phyloP scores from a whole-genome alignment of 306 rosid species.

The Astragalus glycyphyllos region DNA sequence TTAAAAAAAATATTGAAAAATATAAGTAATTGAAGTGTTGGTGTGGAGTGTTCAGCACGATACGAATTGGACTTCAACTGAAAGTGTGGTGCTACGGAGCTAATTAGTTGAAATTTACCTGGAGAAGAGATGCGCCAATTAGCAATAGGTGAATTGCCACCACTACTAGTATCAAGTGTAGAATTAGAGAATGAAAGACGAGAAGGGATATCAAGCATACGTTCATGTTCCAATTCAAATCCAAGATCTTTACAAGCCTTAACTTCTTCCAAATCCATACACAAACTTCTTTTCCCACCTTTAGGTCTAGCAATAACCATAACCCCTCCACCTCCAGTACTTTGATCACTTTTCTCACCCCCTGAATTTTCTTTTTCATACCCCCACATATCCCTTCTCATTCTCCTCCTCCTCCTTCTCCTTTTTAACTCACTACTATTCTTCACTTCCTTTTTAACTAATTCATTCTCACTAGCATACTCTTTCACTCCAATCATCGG shows the following conservation, averaged over 20 bases:
- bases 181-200: conserved; percentile 50
- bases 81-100: too few relatives aligned
- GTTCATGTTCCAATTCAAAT: conserved; percentile 71
- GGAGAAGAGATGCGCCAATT: conserved; percentile 83
- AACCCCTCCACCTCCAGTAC: conserved; percentile 51
- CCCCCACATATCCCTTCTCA: conserved; percentile 30
- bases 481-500: conserved; percentile 44
- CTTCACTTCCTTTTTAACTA: conserved; percentile 1
- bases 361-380: conserved; percentile 15
- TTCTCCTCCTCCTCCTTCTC: conserved; percentile 48
- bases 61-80: too few relatives aligned
- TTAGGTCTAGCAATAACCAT: conserved; percentile 72
- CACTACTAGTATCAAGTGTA: conserved; percentile 66
- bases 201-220: conserved; percentile 57
- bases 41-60: too few relatives aligned
- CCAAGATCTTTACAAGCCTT: conserved; percentile 94
- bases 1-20: too few relatives aligned
- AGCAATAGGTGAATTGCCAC: conserved; percentile 76
- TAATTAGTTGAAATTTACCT: conserved; percentile 45
- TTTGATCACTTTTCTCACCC: conserved; percentile 56
- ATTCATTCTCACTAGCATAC: conserved; percentile 66
- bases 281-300: conserved; percentile 71
- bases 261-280: conserved; percentile 87
- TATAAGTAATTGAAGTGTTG: too few relatives aligned
- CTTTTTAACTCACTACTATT: neutral